Evolutionary conservation across 225 moss, liverwort and hornwort species (phyloP), one percentile per base, ranked within the genome.

Genomic region (Pleurozium schreberi): DNA sequence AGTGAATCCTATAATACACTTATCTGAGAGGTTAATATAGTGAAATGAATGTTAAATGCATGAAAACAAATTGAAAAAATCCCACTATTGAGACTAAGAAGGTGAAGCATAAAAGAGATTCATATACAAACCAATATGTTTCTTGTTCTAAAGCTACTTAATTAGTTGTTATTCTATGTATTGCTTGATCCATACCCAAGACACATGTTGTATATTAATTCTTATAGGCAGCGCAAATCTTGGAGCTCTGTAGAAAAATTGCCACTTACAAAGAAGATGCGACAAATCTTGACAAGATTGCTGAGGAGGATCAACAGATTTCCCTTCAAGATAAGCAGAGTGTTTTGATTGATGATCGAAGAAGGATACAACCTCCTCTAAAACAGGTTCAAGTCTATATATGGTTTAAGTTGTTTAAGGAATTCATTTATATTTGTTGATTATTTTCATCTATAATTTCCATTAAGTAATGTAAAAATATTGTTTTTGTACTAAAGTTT

Each of bases 151-250:
- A 86, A 68, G 45, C 15, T 53, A 63, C 11, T 47, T 77, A 30
- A 34, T 52, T 50, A 36, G 8, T 89, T 87, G 8, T 10, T 84
- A 43, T 40, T 63, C 15, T 53, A 30, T 80, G 30, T 55, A 42
- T 52, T 75, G 36, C 52, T 79, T 15, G 6, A 75, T 90, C n/a
- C 30, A 79, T 75, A 85, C 33, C 70, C 10, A 34, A 75, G 69
- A 82, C 25, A 84, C 75, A 80, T 52, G 55, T 18, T 4, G 2
- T 75, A 10, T 75, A 53, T 80, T 86, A 66, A 74, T 66, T 52
- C 27, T 80, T 83, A 70, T 88, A 96, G 96, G 92, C 91, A 86
- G 84, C 85, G 53, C 91, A 92, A 80, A 95, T 95, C 50, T 71
- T 91, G 61, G 89, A 91, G 77, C 94, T 95, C 17, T 76, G 52